Evolutionary conservation across 495 filamentous ascomycete genomes (phyloP).

Genomic region (Penicillium parvum): DNA sequence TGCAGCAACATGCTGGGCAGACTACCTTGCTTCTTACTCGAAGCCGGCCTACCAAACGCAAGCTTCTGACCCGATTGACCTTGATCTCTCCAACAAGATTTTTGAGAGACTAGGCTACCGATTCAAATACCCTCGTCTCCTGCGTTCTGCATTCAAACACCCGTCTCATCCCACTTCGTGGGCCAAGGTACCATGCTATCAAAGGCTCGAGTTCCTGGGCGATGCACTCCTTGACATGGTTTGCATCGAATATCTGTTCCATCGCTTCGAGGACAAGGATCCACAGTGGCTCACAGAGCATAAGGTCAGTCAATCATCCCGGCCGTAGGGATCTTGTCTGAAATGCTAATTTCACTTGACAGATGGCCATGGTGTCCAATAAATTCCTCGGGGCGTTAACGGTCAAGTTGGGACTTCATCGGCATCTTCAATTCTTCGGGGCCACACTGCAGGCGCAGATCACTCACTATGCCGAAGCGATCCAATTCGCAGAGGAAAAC

Average conservation of each 20-base stretch:
- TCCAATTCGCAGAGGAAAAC: conserved; percentile 50
- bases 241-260: conserved; percentile 75
- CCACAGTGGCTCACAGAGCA: conserved; percentile 98
- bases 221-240: conserved; percentile 88
- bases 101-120: conserved; percentile 64
- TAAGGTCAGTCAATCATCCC: conserved; percentile 57
- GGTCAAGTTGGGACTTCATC: conserved; percentile 72
- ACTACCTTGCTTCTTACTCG: conserved; percentile 68
- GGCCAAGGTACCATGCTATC: conserved; percentile 80
- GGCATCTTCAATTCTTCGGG: conserved; percentile 62
- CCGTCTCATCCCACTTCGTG: conserved; percentile 70
- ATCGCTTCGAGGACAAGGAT: conserved; percentile 69
- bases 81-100: conserved; percentile 63
- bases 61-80: conserved; percentile 45
- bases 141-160: conserved; percentile 84
- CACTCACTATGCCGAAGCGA: conserved; percentile 62
- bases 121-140: conserved; percentile 74
- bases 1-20: conserved; percentile 57
- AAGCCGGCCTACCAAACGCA: conserved; percentile 68
- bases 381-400: conserved; percentile 84
- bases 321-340: background rate
- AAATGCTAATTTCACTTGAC: conserved; percentile 7
- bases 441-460: conserved; percentile 58
- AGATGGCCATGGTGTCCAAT: conserved; percentile 98
- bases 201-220: conserved; percentile 89